phyloP scores from a whole-genome alignment of 441 rosid species.

The Macaranga tanarius region DNA sequence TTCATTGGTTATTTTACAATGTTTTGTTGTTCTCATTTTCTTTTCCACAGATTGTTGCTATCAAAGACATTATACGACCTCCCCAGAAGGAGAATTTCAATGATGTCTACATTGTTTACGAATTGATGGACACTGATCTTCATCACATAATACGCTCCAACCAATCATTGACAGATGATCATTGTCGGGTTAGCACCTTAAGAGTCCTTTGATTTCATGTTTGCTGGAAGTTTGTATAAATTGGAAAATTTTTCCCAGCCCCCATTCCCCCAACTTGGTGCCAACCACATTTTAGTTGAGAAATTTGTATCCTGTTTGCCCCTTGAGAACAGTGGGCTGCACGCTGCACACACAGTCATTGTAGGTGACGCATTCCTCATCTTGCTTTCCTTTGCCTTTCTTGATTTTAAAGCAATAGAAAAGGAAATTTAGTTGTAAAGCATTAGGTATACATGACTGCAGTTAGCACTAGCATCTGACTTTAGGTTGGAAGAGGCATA shows the following conservation, averaged over 20 bases:
- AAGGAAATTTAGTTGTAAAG: neutral
- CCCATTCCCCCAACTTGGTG: neutral
- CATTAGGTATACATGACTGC: neutral
- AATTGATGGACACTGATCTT: conserved; percentile 95
- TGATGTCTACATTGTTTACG: conserved; percentile 87
- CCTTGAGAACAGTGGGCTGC: neutral
- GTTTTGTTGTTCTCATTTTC: conserved; percentile 8
- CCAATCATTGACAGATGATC: conserved; percentile 73
- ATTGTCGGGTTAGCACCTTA: conserved; percentile 64
- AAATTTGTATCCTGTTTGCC: neutral
- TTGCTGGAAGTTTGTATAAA: too few relatives aligned
- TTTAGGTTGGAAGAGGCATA: neutral
- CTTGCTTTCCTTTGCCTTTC: neutral
- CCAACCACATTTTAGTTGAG: neutral
- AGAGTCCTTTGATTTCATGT: conserved; percentile 9
- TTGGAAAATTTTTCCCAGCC: neutral
- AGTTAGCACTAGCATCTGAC: neutral
- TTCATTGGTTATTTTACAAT: neutral
- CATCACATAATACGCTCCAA: conserved; percentile 79
- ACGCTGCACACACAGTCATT: neutral
- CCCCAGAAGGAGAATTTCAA: conserved; percentile 85
- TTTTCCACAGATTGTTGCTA: conserved; percentile 62
- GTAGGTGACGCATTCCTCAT: neutral
- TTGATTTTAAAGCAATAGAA: neutral
- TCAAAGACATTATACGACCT: conserved; percentile 84